A percentile compares a stretch with the other conserved stretches of the same genome.
phyloP scores from a whole-genome alignment of 345 rosid genomes.

The Eucalyptus rudis region DNA sequence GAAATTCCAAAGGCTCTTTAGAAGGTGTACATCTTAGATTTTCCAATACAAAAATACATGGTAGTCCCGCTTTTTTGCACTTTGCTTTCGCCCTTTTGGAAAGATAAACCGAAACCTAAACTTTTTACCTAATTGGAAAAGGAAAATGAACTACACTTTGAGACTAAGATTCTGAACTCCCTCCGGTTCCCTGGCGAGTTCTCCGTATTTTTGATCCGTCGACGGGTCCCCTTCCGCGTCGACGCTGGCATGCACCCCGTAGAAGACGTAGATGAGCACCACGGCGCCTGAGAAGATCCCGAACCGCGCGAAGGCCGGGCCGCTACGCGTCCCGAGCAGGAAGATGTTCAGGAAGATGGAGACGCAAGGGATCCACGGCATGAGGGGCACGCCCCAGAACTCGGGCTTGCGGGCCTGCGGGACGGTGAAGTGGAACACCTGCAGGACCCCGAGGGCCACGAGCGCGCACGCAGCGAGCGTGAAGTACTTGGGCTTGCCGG shows the following conservation, averaged over 20 bases:
- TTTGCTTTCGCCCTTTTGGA: neutral
- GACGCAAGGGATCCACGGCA: slow-evolving; percentile 84
- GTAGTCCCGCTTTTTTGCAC: neutral
- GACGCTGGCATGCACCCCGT: slow-evolving; percentile 86
- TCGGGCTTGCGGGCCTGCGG: slow-evolving; percentile 66
- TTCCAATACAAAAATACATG: neutral
- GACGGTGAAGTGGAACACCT: slow-evolving; percentile 36
- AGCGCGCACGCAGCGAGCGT: slow-evolving; percentile 32
- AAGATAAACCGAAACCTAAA: neutral
- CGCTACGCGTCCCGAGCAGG: slow-evolving; percentile 61
- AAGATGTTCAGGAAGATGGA: slow-evolving; percentile 83
- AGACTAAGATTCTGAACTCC: slow-evolving; percentile 11
- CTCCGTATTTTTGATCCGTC: slow-evolving; percentile 23
- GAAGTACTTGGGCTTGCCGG: slow-evolving; percentile 36
- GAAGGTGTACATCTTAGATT: neutral
- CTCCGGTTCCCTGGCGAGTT: slow-evolving; percentile 16
- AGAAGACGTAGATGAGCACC: slow-evolving; percentile 52
- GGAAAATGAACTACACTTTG: slow-evolving; percentile 14
- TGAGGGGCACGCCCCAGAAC: slow-evolving; percentile 83
- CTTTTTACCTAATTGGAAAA: neutral
- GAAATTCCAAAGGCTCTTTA: neutral
- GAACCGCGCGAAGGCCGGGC: slow-evolving; percentile 58
- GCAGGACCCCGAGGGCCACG: slow-evolving; percentile 26
- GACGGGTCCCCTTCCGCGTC: slow-evolving; percentile 56
- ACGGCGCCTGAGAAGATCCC: slow-evolving; percentile 54